phyloP scores from a whole-genome alignment of 140 eudicot genomes.

The Senecio squalidus region DNA sequence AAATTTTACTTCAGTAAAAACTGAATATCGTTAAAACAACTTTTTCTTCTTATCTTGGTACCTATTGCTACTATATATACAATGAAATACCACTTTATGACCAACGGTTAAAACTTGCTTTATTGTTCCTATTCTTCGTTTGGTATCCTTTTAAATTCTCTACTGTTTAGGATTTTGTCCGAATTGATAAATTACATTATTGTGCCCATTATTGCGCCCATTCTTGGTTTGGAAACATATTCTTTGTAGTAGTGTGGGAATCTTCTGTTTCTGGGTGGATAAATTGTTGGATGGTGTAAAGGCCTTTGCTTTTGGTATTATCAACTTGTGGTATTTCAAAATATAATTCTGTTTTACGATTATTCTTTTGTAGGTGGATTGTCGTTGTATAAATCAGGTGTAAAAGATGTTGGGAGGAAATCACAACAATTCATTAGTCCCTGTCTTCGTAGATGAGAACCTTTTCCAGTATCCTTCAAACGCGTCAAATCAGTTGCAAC shows the following conservation, averaged over 20 bases:
- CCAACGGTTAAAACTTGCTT: neutral
- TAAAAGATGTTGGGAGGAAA: conserved; percentile 65
- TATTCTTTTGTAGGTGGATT: conserved; percentile 33
- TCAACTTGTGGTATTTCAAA: conserved; percentile 23
- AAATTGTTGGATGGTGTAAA: conserved; percentile 19
- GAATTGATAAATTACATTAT: neutral
- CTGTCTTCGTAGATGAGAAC: conserved; percentile 55
- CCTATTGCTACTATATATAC: no score
- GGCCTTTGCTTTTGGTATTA: conserved; percentile 22
- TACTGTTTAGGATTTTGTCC: conserved; percentile 1
- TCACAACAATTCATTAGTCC: conserved; percentile 45
- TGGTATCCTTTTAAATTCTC: conserved; percentile 16
- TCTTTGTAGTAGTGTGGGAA: conserved; percentile 27
- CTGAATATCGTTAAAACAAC: neutral
- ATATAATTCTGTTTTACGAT: conserved; percentile 26
- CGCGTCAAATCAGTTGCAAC: conserved; percentile 65
- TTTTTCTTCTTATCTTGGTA: neutral
- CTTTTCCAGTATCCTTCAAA: conserved; percentile 47
- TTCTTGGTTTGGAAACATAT: conserved; percentile 26
- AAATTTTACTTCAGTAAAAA: neutral
- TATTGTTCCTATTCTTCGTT: conserved; percentile 14
- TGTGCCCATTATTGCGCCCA: neutral
- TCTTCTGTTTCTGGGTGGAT: conserved; percentile 27
- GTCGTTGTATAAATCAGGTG: conserved; percentile 9
- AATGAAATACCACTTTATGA: neutral